Conservation (phyloP, 345 rosid species). For the Linum trigynum region DNA sequence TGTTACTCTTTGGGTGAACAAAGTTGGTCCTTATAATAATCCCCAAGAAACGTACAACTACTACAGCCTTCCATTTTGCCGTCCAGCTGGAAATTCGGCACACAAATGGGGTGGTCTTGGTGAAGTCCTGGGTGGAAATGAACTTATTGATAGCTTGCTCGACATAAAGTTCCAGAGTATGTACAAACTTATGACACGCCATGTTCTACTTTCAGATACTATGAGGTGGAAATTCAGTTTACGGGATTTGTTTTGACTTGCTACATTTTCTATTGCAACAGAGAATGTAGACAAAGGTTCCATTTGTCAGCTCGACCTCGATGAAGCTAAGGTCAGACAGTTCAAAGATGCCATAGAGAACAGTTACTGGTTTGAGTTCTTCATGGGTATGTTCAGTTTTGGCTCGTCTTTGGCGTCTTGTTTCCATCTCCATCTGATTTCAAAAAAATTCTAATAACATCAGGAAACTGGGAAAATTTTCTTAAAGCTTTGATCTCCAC, state of each 20-base stretch:
- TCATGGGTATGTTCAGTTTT: conserved; percentile 65
- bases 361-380: conserved; percentile 88
- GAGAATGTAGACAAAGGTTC: conserved; percentile 51
- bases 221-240: conserved; percentile 3
- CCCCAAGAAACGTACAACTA: conserved; percentile 99
- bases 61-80: conserved; percentile 97
- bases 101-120: conserved; percentile 99
- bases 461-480: background rate
- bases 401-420: background rate
- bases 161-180: conserved; percentile 76
- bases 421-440: background rate
- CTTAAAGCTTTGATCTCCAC: background rate
- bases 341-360: conserved; percentile 87
- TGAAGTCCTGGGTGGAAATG: conserved; percentile 99
- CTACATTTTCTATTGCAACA: conserved; percentile 17
- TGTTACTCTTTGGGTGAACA: conserved; percentile 95
- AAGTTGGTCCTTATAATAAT: conserved; percentile 97
- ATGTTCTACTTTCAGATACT: background rate
- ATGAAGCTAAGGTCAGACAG: conserved; percentile 57
- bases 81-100: conserved; percentile 41
- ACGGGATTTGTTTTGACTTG: background rate
- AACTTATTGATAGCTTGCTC: conserved; percentile 88
- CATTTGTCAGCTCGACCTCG: conserved; percentile 57
- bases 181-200: conserved; percentile 17
- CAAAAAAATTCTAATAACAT: background rate